Conservation (phyloP, 169 alveolate genomes). For the Haemoproteus tartakovskyi region DNA sequence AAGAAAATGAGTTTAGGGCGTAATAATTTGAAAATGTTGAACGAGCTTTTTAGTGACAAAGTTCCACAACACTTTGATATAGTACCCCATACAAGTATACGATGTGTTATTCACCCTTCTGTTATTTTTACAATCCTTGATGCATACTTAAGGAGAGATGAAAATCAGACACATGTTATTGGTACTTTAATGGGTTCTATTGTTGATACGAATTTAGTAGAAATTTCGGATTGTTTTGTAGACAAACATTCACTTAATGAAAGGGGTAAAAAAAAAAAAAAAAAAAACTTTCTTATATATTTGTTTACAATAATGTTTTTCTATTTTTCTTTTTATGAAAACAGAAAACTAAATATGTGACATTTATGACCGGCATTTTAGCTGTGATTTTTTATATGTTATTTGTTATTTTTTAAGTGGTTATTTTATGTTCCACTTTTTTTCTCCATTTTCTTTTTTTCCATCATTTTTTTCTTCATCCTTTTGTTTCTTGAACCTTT, state of each 20-base stretch:
- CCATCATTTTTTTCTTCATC: background rate
- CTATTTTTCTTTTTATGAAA: background rate
- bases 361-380: background rate
- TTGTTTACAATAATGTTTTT: background rate
- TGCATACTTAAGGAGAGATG: constrained; percentile 87
- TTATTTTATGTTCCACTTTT: background rate
- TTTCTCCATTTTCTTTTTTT: background rate
- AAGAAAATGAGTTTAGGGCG: constrained; percentile 43
- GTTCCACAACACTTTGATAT: constrained; percentile 79
- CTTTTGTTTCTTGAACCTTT: too few species aligned
- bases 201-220: constrained; percentile 85
- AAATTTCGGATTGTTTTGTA: constrained; percentile 90
- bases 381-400: too few species aligned
- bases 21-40: constrained; percentile 31
- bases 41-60: constrained; percentile 47
- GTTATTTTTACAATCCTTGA: constrained; percentile 88
- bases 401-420: background rate
- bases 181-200: constrained; percentile 88
- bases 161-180: constrained; percentile 86
- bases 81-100: constrained; percentile 78
- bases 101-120: constrained; percentile 86
- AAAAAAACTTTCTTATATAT: background rate
- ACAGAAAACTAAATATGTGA: background rate
- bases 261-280: constrained; percentile 70
- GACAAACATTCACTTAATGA: constrained; percentile 88